Conservation (phyloP, 2,329 filamentous ascomycete genomes). For the Colletotrichum viniferum region DNA sequence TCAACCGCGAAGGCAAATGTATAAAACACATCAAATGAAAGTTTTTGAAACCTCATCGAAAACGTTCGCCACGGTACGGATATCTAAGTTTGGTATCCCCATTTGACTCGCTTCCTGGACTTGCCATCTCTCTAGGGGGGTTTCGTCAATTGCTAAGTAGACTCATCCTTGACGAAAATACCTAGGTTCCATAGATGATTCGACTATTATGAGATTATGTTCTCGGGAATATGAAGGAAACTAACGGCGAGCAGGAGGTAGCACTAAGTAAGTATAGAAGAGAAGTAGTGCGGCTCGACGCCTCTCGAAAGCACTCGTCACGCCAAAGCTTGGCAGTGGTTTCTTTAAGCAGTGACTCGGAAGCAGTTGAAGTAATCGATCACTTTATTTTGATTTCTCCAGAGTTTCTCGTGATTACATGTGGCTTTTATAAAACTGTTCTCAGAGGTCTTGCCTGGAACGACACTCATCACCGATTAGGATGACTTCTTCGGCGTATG, state of each 20-base stretch:
- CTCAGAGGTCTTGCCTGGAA: neutral
- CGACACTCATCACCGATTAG: neutral
- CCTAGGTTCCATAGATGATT: neutral
- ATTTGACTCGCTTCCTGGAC: neutral
- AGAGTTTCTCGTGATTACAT: neutral
- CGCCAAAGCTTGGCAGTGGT: neutral
- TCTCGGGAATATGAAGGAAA: neutral
- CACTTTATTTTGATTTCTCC: neutral
- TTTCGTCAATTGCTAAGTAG: neutral
- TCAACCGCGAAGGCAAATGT: neutral
- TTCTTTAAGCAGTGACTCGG: neutral
- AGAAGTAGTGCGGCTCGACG: neutral
- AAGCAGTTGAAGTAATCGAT: too few relatives aligned
- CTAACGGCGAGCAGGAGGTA: neutral
- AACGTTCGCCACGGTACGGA: neutral
- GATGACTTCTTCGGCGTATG: neutral
- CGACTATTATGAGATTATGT: neutral
- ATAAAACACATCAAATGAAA: neutral
- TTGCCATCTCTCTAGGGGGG: rapidly evolving
- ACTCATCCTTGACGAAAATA: neutral
- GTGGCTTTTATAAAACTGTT: neutral
- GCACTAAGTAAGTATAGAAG: neutral
- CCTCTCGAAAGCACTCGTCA: neutral
- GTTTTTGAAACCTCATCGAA: rapidly evolving
- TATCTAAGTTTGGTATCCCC: neutral